A percentile compares a stretch with the other conserved stretches of the same genome.
These are phyloP conservation scores for Raphanus sativus DNA, from an alignment of 345 rosid genomes.

Conservation along the genomic window DNA sequence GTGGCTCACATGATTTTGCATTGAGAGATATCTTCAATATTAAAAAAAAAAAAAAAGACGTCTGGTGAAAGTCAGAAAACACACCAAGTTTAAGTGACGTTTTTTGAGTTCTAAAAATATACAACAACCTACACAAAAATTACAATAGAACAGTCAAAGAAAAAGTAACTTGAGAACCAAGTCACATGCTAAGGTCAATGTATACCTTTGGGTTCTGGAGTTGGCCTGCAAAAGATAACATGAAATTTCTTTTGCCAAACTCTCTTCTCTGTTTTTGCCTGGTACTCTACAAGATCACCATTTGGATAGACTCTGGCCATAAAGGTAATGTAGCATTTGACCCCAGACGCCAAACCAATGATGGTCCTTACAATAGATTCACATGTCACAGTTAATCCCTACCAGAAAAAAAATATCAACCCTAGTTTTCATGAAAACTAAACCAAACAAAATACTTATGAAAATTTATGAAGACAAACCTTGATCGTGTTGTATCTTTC, in stretches of 20 bases:
- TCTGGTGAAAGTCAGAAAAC: too few species aligned
- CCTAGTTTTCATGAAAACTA: background rate
- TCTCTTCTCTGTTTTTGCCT: background rate
- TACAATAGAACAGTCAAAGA: too few species aligned
- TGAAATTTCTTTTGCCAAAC: background rate
- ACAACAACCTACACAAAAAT: too few species aligned
- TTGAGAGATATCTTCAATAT: too few species aligned
- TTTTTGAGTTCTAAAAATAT: too few species aligned
- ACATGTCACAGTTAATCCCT: background rate
- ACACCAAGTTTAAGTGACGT: too few species aligned
- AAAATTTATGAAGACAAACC: background rate
- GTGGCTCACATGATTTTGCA: background rate
- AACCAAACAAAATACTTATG: background rate
- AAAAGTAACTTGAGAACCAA: background rate
- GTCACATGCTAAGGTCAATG: background rate
- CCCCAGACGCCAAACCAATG: background rate
- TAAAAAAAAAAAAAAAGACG: too few species aligned
- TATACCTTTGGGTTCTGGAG: conserved; percentile 11
- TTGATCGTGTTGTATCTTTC: background rate
- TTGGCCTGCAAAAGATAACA: conserved; percentile 10
- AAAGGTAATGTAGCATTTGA: background rate
- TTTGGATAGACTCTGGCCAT: background rate
- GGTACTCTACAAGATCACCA: background rate
- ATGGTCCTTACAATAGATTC: background rate
- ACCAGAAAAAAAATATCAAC: background rate